Evolutionary conservation across 1,284 basidiomycete species (phyloP).

Genomic region (Cutaneotrichosporon cavernicola): DNA sequence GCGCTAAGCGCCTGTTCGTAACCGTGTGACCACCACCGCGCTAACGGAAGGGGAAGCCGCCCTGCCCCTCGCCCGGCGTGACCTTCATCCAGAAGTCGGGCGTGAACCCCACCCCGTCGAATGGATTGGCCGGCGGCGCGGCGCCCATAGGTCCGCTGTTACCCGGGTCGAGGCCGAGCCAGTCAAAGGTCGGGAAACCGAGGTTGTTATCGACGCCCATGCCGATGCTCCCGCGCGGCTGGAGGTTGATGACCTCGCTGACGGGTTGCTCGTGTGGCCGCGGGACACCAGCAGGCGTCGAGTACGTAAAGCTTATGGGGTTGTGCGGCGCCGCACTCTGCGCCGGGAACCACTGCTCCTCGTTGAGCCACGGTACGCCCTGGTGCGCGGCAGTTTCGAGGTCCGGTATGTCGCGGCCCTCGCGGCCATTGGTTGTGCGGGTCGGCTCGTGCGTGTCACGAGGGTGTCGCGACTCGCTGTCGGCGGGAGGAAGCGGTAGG

Average conservation of each 20-base stretch:
- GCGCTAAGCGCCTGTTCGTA: background rate
- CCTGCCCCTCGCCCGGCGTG: conserved; percentile 58
- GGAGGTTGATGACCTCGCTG: conserved; percentile 25
- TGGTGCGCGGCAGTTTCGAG: background rate
- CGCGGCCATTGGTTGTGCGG: conserved; percentile 1
- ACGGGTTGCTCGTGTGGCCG: conserved; percentile 41
- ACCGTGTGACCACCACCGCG: background rate
- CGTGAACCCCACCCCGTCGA: conserved; percentile 48
- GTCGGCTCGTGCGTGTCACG: background rate
- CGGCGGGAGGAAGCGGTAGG: conserved; percentile 29
- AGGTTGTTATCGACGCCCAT: conserved; percentile 27
- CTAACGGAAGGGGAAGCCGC: conserved; percentile 32
- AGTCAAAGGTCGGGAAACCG: conserved; percentile 43
- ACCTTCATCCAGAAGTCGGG: conserved; percentile 61
- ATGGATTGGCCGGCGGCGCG: conserved; percentile 11
- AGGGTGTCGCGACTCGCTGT: background rate
- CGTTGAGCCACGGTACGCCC: conserved; percentile 6
- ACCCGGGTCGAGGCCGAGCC: conserved; percentile 30
- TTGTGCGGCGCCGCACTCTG: background rate
- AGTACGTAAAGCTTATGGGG: conserved; percentile 29
- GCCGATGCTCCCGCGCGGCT: conserved; percentile 14
- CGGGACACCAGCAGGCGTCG: conserved; percentile 20
- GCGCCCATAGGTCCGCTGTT: background rate
- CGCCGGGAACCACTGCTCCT: conserved; percentile 8
- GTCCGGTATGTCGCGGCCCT: conserved; percentile 4